These are phyloP conservation scores for Quercus rubra DNA, from an alignment of 306 rosid genomes.

Conservation along the genomic window DNA sequence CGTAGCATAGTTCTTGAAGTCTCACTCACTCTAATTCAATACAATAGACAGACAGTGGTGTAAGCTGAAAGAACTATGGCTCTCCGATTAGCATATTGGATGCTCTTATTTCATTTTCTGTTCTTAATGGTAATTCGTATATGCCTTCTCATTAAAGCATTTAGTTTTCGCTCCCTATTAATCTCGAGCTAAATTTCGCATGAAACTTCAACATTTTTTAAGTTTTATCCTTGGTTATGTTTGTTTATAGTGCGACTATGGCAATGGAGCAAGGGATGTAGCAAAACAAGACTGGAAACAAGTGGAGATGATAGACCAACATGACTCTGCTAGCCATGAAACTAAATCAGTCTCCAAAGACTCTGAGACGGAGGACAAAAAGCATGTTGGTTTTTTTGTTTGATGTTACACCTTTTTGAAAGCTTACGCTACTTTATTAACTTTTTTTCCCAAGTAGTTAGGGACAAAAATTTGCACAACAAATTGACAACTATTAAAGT, in stretches of 20 bases:
- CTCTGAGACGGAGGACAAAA: no score
- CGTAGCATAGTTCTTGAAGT: neutral
- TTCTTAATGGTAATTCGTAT: conserved; percentile 1
- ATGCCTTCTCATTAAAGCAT: neutral
- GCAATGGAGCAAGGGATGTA: conserved; percentile 18
- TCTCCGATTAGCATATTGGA: conserved; percentile 3
- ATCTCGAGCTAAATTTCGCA: neutral
- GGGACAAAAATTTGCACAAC: no score
- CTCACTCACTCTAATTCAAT: no score
- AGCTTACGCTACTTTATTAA: no score
- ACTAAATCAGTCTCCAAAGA: neutral
- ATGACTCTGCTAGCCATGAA: no score
- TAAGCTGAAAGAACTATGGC: neutral
- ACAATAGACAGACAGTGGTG: no score
- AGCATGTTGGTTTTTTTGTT: no score
- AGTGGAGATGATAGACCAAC: neutral
- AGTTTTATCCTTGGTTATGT: neutral
- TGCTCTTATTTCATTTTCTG: neutral
- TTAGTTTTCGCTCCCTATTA: neutral
- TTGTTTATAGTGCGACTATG: neutral
- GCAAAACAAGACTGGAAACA: neutral
- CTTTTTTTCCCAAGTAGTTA: no score
- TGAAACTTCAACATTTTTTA: neutral
- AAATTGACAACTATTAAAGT: no score
- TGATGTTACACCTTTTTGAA: no score